Base-by-base conservation (phyloP, 768 basidiomycete species). In the Termitomyces sp. region DNA sequence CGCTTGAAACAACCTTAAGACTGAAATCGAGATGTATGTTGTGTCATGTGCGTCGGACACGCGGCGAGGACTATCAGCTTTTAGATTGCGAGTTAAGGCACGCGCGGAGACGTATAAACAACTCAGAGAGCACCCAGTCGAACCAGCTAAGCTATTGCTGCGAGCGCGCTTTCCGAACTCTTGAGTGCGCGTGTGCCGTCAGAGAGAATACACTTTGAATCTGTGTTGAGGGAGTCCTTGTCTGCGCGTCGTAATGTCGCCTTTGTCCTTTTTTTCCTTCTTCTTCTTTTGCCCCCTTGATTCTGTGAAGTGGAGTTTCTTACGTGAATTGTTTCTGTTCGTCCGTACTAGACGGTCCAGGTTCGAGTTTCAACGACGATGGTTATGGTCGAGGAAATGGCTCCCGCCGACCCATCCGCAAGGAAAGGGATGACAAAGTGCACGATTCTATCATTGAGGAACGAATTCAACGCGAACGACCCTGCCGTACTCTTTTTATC, bases 401-500 rank as follows among this genome's bases (percentile, higher is more conserved):
- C 60, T 72, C 80, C 67, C 86, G 84, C 60, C 47, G 60, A 32
- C 78, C 77, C 59, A 68, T 78, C 52, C 87, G 88, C 66, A 89
- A 89, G 72, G 89, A 91, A 74, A 84, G 85, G 77, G 90, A 93
- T 75, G 92, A 92, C 79, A 92, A 94, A 76, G 85, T 91, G 47
- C 93, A 93, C 81, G 89, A 91, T 69, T 89, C 90, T 43, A 88
- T 94, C 64, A 95, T 96, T 77, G 93, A 94, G 81, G 92, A 96
- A 72, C 88, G 96, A 63, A 91, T 95, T 67, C 88, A 93, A 72
- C 87, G 91, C 65, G 96, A 99, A 79, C 83, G 94, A 67, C 94
- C 94, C 1, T 98, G 97, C 75, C 85, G 97, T 57, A 98, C 95
- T 3, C 78, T 99, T 38, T 99, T 99, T 71, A 95, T 98, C 66